Evolutionary conservation across 2,329 filamentous ascomycete genomes (phyloP).

Genomic region (Beauveria scarabaeidicola): DNA sequence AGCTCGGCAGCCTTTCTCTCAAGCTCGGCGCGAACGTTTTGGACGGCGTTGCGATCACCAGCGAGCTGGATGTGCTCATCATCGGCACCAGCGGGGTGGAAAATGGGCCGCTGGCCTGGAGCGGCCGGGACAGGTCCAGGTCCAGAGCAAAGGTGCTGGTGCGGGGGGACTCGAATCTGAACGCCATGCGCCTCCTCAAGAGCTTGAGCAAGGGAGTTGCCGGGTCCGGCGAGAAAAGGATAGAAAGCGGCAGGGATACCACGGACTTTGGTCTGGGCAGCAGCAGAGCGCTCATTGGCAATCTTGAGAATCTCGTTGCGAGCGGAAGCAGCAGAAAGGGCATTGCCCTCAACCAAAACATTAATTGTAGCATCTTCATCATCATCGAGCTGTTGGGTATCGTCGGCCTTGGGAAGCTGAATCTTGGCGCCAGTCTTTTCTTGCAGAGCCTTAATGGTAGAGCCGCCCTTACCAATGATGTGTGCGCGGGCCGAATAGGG

Average conservation of each 20-base stretch:
- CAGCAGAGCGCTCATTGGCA: slow-evolving; percentile 75
- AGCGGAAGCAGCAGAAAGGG: slow-evolving; percentile 76
- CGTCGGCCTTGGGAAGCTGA: slow-evolving; percentile 76
- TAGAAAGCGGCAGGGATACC: slow-evolving; percentile 87
- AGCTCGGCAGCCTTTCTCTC: slow-evolving; percentile 72
- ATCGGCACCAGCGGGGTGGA: slow-evolving; percentile 56
- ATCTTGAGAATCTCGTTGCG: slow-evolving; percentile 79
- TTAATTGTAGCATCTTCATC: slow-evolving; percentile 77
- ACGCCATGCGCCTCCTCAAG: slow-evolving; percentile 73
- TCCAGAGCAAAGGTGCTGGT: slow-evolving; percentile 65
- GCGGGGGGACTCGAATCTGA: slow-evolving; percentile 73
- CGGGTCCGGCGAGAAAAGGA: slow-evolving; percentile 81
- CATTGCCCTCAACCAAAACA: slow-evolving; percentile 84
- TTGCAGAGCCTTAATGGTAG: slow-evolving; percentile 82
- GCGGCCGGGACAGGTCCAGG: slow-evolving; percentile 55
- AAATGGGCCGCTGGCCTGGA: slow-evolving; percentile 58
- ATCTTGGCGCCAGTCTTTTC: slow-evolving; percentile 85
- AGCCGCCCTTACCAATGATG: slow-evolving; percentile 87
- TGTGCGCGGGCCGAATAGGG: slow-evolving; percentile 76
- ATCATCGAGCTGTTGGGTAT: slow-evolving; percentile 42
- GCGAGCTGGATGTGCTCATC: slow-evolving; percentile 76
- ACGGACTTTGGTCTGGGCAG: slow-evolving; percentile 71
- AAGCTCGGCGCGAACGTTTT: slow-evolving; percentile 70
- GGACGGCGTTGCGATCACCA: slow-evolving; percentile 76
- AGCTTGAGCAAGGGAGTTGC: slow-evolving; percentile 57